Evolutionary conservation across 805 yeast species (phyloP), one percentile per base, ranked within the genome.

Genomic region (Jamesozyma hellenica): DNA sequence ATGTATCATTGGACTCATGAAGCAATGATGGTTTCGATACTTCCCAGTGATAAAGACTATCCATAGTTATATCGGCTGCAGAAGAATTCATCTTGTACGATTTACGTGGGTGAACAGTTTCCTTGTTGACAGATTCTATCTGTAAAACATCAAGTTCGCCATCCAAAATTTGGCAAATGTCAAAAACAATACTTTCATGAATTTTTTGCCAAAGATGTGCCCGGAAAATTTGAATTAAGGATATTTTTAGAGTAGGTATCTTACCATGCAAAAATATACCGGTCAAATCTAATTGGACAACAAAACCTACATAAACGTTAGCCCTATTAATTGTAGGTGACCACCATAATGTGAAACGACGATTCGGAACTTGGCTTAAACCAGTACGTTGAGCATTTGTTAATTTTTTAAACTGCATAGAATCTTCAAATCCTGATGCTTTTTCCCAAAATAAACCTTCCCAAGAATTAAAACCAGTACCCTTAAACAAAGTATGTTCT

Each of bases 141-240:
- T 81, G 88, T 26, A 92, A 61, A 2, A 78, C 79, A 51, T 85
- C 92, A 56, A 86, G 64, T 58, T 92, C 95, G 37, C 79, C 78
- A 59, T 92, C 98, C 17, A 92, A 64, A 14, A 87, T 90, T 55
- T 88, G 96, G 52, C 96, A 87, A 25, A 92, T 52, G 66, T 92
- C 98, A 56, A 85, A 84, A 3, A 92, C 96, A 36, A 92, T 69
- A 61, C 94, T 81, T 62, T 92, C 99, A 58, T 92, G 99, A 40
- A 92, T 92, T 61, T 94, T 92, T 59, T 92, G 99, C 99, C 99
- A 92, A 53, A 92, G 72, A 67, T 92, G 99, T 0, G 98, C 97
- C 41, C 99, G 71, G 72, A 92, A 92, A 3, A 92, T 86, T 58
- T 92, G 99, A 58, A 92, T 88, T 46, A 90, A 70, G 1, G 98